Percentiles rank a stretch among this genome's conserved stretches.
These are phyloP conservation scores for Geotrichum fermentans DNA, from an alignment of 1,139 yeast genomes.

Conservation along the genomic window DNA sequence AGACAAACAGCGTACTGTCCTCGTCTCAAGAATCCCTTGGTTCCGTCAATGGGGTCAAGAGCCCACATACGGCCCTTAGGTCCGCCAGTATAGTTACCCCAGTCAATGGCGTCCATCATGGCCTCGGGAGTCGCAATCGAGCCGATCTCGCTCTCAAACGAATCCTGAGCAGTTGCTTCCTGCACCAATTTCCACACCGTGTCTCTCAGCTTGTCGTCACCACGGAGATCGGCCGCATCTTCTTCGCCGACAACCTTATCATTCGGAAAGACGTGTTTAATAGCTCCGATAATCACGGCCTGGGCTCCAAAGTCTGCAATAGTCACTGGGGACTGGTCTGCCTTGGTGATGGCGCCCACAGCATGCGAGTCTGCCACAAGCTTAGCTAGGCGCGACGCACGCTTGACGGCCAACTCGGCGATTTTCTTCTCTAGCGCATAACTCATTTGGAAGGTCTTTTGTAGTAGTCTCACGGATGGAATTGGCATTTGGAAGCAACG, in stretches of 20 bases:
- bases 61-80: slow-evolving; percentile 87
- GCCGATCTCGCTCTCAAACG: slow-evolving; percentile 31
- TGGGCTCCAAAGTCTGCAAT: slow-evolving; percentile 96
- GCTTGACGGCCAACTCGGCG: slow-evolving; percentile 84
- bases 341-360: slow-evolving; percentile 61
- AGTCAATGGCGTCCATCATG: slow-evolving; percentile 64
- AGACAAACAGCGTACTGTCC: slow-evolving; percentile 96
- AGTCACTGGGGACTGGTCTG: slow-evolving; percentile 92
- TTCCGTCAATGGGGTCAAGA: slow-evolving; percentile 95
- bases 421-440: slow-evolving; percentile 52
- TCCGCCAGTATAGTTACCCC: slow-evolving; percentile 77
- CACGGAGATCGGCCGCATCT: slow-evolving; percentile 62
- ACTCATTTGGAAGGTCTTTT: slow-evolving; percentile 1
- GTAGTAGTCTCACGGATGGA: background rate
- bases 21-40: slow-evolving; percentile 91
- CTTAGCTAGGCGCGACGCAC: slow-evolving; percentile 77
- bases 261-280: slow-evolving; percentile 68
- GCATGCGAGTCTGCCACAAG: slow-evolving; percentile 56
- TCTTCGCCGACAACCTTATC: slow-evolving; percentile 96
- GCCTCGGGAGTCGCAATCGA: slow-evolving; percentile 44
- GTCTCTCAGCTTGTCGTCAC: slow-evolving; percentile 45
- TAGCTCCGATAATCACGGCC: slow-evolving; percentile 82
- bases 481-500: background rate
- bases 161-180: slow-evolving; percentile 30
- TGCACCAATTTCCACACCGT: slow-evolving; percentile 38